These are phyloP conservation scores for Recurvomyces mirabilis DNA, from an alignment of 495 filamentous ascomycete species.

Conservation along the genomic window DNA sequence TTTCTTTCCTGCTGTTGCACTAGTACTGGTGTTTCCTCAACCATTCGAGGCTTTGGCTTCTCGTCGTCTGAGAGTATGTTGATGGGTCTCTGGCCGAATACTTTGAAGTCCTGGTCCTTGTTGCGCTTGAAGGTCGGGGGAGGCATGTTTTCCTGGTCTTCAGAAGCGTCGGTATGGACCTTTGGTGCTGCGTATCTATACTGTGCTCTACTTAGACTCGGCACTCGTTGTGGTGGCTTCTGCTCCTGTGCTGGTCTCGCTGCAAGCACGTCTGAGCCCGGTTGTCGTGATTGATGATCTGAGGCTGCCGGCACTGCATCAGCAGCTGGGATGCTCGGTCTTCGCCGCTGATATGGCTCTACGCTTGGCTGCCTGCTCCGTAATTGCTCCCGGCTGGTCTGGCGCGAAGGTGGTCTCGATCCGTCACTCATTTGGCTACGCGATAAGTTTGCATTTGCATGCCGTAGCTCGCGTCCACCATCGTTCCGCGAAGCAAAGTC, in stretches of 20 bases:
- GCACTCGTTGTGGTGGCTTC: slow-evolving; percentile 8
- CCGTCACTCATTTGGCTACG: slow-evolving; percentile 15
- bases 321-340: background rate
- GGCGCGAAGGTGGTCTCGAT: slow-evolving; percentile 13
- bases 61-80: slow-evolving; percentile 26
- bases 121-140: slow-evolving; percentile 63
- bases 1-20: slow-evolving; percentile 38
- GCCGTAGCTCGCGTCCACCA: slow-evolving; percentile 1
- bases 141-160: slow-evolving; percentile 72
- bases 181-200: slow-evolving; percentile 18
- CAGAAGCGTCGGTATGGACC: slow-evolving; percentile 14
- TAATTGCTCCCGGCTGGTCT: slow-evolving; percentile 9
- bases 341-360: slow-evolving; percentile 10
- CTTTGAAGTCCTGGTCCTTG: slow-evolving; percentile 45
- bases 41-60: slow-evolving; percentile 15
- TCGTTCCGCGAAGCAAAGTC: slow-evolving; percentile 19
- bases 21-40: slow-evolving; percentile 20
- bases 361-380: slow-evolving; percentile 12
- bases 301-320: background rate
- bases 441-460: slow-evolving; percentile 6
- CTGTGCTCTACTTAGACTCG: slow-evolving; percentile 12
- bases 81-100: slow-evolving; percentile 52
- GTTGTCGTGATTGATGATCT: background rate
- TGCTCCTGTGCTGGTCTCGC: slow-evolving; percentile 7
- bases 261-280: background rate